These are phyloP conservation scores for Colletotrichum scovillei DNA, from an alignment of 2,329 filamentous ascomycete species.

Conservation along the genomic window DNA sequence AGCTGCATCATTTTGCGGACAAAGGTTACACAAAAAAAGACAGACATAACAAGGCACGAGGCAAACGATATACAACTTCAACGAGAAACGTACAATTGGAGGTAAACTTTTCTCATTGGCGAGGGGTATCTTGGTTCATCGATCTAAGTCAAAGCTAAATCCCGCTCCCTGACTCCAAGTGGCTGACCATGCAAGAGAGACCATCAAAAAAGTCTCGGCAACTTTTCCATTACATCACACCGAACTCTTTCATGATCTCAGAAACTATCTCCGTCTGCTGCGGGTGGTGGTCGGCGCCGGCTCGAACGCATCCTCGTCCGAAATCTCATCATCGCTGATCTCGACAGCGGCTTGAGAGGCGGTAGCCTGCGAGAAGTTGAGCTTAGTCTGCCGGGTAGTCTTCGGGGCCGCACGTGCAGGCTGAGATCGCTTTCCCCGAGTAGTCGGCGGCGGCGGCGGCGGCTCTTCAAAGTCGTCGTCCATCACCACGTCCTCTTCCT, in stretches of 20 bases:
- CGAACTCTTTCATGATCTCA: background rate
- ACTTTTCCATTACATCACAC: background rate
- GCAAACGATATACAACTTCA: background rate
- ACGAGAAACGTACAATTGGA: background rate
- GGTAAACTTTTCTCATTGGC: background rate
- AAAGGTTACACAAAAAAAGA: background rate
- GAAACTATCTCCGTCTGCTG: constrained; percentile 28
- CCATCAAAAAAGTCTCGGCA: background rate
- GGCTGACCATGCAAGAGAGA: background rate
- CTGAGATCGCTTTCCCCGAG: constrained; percentile 43
- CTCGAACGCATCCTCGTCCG: constrained; percentile 70
- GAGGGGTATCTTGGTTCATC: constrained; percentile 8
- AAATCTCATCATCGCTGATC: constrained; percentile 75
- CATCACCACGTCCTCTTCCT: constrained; percentile 64
- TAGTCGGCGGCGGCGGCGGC: background rate
- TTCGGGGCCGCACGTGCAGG: constrained; percentile 45
- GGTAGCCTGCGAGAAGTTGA: constrained; percentile 61
- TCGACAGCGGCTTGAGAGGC: constrained; percentile 62
- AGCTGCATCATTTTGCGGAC: background rate
- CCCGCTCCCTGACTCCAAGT: constrained; percentile 8
- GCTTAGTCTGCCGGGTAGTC: constrained; percentile 55
- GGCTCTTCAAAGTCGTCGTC: constrained; percentile 61
- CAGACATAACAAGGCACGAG: background rate
- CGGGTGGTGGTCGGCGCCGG: constrained; percentile 53
- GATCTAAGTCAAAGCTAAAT: constrained; percentile 9